Evolutionary conservation across 163 green algal species (phyloP).

Genomic region (Picocystis sp.): DNA sequence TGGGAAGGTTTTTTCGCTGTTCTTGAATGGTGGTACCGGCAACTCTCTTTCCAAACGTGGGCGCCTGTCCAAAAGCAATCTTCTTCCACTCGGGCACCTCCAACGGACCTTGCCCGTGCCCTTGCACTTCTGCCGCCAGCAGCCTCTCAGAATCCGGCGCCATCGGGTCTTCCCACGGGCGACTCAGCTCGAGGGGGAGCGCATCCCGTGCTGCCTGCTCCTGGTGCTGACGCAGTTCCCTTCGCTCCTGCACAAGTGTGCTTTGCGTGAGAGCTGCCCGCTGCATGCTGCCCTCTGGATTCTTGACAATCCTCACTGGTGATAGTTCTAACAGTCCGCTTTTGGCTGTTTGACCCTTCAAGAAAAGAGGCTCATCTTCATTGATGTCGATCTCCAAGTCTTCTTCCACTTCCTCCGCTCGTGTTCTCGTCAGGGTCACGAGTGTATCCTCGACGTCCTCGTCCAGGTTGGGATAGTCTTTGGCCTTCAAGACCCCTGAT

Average conservation of each 20-base stretch:
- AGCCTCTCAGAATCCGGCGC: slow-evolving; percentile 52
- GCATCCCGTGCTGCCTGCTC: slow-evolving; percentile 77
- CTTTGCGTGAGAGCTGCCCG: slow-evolving; percentile 84
- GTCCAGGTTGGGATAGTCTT: slow-evolving; percentile 77
- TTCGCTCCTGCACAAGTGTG: slow-evolving; percentile 84
- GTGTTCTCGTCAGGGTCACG: no score
- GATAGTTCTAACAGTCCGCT: slow-evolving; percentile 50
- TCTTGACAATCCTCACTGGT: slow-evolving; percentile 97
- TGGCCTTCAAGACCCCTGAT: slow-evolving; percentile 65
- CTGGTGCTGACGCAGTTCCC: slow-evolving; percentile 89
- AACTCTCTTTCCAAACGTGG: slow-evolving; percentile 69
- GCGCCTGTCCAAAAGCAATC: slow-evolving; percentile 77
- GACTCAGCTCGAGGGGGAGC: slow-evolving; percentile 75
- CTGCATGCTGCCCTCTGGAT: slow-evolving; percentile 91
- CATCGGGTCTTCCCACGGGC: slow-evolving; percentile 96
- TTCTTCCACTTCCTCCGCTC: slow-evolving; percentile 49
- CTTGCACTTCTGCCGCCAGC: slow-evolving; percentile 67
- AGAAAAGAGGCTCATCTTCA: slow-evolving; percentile 82
- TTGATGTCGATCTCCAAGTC: slow-evolving; percentile 98
- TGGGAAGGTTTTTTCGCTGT: slow-evolving; percentile 85
- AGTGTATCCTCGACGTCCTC: slow-evolving; percentile 32
- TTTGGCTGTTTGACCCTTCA: slow-evolving; percentile 51
- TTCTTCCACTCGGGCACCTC: slow-evolving; percentile 84
- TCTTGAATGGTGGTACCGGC: slow-evolving; percentile 69
- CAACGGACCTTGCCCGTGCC: slow-evolving; percentile 20